Percentiles rank a stretch among this genome's conserved stretches.
phyloP scores from a whole-genome alignment of 1,284 basidiomycete species.

The Pseudozyma pruni region DNA sequence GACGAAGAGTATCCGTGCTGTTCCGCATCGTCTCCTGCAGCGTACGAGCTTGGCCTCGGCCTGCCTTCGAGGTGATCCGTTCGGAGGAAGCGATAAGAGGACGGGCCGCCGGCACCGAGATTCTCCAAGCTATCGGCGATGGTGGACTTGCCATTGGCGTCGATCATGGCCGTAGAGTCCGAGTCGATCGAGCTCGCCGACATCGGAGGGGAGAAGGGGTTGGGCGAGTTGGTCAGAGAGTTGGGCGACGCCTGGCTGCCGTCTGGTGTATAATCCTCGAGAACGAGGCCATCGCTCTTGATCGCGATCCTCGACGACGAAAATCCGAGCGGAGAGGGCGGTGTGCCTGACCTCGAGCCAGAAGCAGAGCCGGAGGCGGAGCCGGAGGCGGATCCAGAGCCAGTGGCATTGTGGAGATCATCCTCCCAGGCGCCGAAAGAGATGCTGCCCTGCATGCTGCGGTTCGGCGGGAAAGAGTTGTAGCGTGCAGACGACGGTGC shows the following conservation, averaged over 20 bases:
- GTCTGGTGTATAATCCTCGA: constrained; percentile 55
- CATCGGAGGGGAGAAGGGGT: constrained; percentile 53
- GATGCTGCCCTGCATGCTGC: constrained; percentile 34
- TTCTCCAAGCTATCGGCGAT: constrained; percentile 34
- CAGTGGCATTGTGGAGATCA: constrained; percentile 16
- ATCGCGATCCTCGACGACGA: constrained; percentile 24
- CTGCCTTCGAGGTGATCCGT: constrained; percentile 31
- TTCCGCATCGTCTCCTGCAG: constrained; percentile 29
- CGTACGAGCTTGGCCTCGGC: constrained; percentile 26
- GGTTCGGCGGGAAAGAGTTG: constrained; percentile 52
- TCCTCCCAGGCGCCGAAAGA: constrained; percentile 36
- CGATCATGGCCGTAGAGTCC: constrained; percentile 49
- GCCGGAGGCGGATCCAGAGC: constrained; percentile 31
- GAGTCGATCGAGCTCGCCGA: constrained; percentile 55
- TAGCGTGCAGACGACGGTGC: constrained; percentile 30
- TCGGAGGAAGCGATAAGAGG: constrained; percentile 26
- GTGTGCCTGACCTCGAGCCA: constrained; percentile 27
- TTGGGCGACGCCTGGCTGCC: constrained; percentile 54
- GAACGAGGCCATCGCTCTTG: constrained; percentile 37
- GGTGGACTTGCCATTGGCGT: constrained; percentile 11
- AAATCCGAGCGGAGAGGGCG: constrained; percentile 35
- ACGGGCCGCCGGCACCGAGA: constrained; percentile 18
- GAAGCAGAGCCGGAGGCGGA: constrained; percentile 30
- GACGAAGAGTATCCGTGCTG: constrained; percentile 43
- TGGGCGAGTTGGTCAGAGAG: constrained; percentile 52